Conservation (phyloP, 768 basidiomycete genomes). For the Boletus tomentosulus region DNA sequence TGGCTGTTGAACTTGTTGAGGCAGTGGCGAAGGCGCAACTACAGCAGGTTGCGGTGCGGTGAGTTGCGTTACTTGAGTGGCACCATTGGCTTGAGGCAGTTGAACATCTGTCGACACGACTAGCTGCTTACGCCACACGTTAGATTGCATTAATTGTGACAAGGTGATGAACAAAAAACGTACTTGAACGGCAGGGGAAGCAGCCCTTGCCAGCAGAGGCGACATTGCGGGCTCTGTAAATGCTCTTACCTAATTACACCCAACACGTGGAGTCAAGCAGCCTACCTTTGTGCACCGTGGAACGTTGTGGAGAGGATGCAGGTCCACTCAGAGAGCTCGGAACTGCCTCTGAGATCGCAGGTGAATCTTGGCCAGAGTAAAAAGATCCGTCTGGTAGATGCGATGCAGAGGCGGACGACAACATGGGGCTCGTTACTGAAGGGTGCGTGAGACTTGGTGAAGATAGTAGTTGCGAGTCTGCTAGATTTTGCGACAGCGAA, state of each 20-base stretch:
- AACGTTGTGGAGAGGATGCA: constrained; percentile 57
- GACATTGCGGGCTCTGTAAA: constrained; percentile 42
- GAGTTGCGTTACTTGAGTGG: constrained; percentile 23
- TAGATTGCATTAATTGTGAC: constrained; percentile 13
- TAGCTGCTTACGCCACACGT: constrained; percentile 33
- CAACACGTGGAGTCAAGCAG: constrained; percentile 13
- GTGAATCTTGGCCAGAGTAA: constrained; percentile 69
- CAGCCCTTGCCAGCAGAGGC: constrained; percentile 39
- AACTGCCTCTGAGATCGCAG: constrained; percentile 66
- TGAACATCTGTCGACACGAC: constrained; percentile 34
- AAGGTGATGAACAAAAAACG: constrained; percentile 18
- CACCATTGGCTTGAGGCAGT: constrained; percentile 37
- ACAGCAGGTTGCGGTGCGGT: constrained; percentile 31
- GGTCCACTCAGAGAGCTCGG: constrained; percentile 42
- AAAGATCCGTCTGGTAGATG: constrained; percentile 66
- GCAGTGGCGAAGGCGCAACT: constrained; percentile 44
- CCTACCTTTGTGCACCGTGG: constrained; percentile 47
- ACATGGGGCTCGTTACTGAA: constrained; percentile 75
- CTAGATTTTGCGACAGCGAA: constrained; percentile 30
- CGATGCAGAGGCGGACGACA: constrained; percentile 64
- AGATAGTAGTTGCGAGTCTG: constrained; percentile 43
- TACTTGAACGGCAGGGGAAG: constrained; percentile 43
- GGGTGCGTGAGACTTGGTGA: constrained; percentile 86
- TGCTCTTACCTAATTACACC: constrained; percentile 16
- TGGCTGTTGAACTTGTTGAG: constrained; percentile 45